Evolutionary conservation across 2,329 filamentous ascomycete species (phyloP).

Genomic region (Sodiomyces alkalinus): DNA sequence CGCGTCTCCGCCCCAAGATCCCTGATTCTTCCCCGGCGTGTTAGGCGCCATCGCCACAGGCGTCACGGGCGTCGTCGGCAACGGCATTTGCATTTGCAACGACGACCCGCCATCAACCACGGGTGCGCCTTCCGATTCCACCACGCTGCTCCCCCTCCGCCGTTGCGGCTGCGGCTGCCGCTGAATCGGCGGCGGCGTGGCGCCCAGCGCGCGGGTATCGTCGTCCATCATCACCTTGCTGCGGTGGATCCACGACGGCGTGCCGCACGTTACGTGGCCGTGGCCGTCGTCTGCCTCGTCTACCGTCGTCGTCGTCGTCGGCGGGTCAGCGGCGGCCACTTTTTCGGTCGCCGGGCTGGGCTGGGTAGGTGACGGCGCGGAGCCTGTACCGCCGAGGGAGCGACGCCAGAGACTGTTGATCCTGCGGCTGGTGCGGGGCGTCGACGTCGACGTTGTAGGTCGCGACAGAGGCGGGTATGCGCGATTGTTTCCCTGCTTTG

Average conservation of each 20-base stretch:
- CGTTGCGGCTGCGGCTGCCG: constrained; percentile 24
- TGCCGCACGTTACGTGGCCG: too few relatives aligned
- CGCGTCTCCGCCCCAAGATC: constrained; percentile 1
- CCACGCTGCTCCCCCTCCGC: constrained; percentile 3
- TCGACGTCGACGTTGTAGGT: constrained; percentile 18
- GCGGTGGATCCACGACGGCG: constrained; percentile 24
- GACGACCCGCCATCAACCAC: constrained; percentile 1
- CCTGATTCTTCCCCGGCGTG: constrained; percentile 1
- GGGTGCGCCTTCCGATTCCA: constrained; percentile 7
- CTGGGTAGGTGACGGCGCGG: constrained; percentile 7
- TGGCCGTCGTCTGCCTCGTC: constrained; percentile 1
- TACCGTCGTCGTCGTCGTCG: constrained; percentile 8
- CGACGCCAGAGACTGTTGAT: constrained; percentile 36
- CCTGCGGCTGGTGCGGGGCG: constrained; percentile 24
- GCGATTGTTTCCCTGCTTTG: constrained; percentile 19
- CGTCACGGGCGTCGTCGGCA: too few relatives aligned
- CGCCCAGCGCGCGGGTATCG: constrained; percentile 19
- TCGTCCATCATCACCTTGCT: constrained; percentile 23
- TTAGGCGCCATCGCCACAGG: constrained; percentile 1
- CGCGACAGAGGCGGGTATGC: constrained; percentile 31
- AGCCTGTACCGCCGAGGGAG: constrained; percentile 24
- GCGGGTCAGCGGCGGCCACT: constrained; percentile 3
- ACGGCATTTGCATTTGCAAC: too few relatives aligned
- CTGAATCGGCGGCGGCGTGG: constrained; percentile 41
- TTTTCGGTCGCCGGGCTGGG: background rate